Percentiles rank a stretch among this genome's conserved stretches.
Evolutionary conservation across 2,329 filamentous ascomycete genomes (phyloP).

Genomic region (Colletotrichum magnum): DNA sequence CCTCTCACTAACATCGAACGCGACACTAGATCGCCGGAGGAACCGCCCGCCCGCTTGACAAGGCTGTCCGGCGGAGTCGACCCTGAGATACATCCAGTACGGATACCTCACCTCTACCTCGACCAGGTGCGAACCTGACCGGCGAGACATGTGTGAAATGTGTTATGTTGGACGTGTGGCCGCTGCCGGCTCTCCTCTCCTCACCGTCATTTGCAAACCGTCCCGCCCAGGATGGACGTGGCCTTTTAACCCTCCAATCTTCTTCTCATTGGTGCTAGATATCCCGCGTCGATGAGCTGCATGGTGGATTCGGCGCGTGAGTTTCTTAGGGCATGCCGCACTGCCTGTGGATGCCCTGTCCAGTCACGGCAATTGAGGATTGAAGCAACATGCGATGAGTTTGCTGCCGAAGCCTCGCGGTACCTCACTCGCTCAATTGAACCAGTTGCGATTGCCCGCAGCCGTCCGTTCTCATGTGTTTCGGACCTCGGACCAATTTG

Average conservation of each 20-base stretch:
- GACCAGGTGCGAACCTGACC: not conserved
- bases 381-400: conserved; percentile 12
- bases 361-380: not conserved
- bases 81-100: not conserved
- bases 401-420: not conserved
- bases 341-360: not conserved
- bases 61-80: conserved; percentile 6
- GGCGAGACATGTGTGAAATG: not conserved
- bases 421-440: conserved; percentile 3
- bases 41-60: conserved; percentile 13
- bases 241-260: no score
- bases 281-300: conserved; percentile 26
- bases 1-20: conserved; percentile 17
- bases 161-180: not conserved
- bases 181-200: conserved; percentile 12
- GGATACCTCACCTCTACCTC: no score
- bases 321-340: not conserved
- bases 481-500: conserved; percentile 12
- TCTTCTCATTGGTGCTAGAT: conserved; percentile 3
- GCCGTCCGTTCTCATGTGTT: conserved; percentile 17
- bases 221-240: conserved; percentile 12
- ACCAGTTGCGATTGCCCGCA: not conserved
- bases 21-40: conserved; percentile 18
- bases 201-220: conserved; percentile 26
- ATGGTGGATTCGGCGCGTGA: conserved; percentile 7